Conservation (phyloP, 2,329 filamentous ascomycete species). For the Didymella lethalis region DNA sequence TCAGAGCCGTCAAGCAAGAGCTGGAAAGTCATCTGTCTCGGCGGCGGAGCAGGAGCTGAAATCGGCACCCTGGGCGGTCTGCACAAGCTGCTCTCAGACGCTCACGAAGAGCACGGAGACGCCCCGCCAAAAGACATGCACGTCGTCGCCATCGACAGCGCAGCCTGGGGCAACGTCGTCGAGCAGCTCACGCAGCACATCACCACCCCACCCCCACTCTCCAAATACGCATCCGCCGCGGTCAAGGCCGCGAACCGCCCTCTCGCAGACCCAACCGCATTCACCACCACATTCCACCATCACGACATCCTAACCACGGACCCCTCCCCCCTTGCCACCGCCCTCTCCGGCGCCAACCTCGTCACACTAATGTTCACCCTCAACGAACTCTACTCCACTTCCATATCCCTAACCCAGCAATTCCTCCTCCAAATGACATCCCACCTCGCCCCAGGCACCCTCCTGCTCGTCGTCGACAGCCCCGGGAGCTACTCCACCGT, state of each 20-base stretch:
- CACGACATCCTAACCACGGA: slow-evolving; percentile 59
- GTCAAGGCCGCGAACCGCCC: slow-evolving; percentile 53
- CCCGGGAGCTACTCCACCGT: slow-evolving; percentile 92
- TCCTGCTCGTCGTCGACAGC: slow-evolving; percentile 88
- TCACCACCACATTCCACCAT: slow-evolving; percentile 56
- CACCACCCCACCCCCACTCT: slow-evolving; percentile 58
- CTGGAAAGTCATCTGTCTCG: slow-evolving; percentile 63
- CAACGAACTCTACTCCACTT: slow-evolving; percentile 89
- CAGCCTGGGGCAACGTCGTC: slow-evolving; percentile 75
- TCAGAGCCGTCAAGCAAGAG: slow-evolving; percentile 9
- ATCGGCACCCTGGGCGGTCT: slow-evolving; percentile 69
- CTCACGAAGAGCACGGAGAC: slow-evolving; percentile 7
- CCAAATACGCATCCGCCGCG: slow-evolving; percentile 58
- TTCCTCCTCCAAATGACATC: slow-evolving; percentile 76
- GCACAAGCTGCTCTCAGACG: slow-evolving; percentile 49
- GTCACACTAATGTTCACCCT: slow-evolving; percentile 92
- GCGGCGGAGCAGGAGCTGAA: slow-evolving; percentile 72
- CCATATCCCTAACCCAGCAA: slow-evolving; percentile 75
- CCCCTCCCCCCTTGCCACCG: slow-evolving; percentile 44
- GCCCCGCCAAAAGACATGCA: slow-evolving; percentile 28
- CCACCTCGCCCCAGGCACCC: slow-evolving; percentile 63
- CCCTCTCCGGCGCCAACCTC: slow-evolving; percentile 54
- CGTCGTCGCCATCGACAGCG: slow-evolving; percentile 80
- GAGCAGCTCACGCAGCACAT: slow-evolving; percentile 65
- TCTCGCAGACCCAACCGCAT: slow-evolving; percentile 41